Base-by-base conservation (phyloP, 768 basidiomycete species). In the Tulasnella sp. region DNA sequence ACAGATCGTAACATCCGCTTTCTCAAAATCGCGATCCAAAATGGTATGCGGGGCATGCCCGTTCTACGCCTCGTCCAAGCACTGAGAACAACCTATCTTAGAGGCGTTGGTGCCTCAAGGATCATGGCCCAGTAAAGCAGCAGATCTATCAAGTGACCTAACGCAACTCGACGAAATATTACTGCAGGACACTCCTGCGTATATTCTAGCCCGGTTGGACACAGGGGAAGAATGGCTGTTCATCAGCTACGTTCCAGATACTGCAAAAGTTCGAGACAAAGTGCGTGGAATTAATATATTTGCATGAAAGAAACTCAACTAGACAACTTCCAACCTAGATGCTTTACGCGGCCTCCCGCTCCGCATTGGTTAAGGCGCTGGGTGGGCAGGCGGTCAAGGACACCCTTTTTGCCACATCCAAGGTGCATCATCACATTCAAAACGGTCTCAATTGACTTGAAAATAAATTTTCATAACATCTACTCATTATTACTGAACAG, bases 341-440 rank as follows among this genome's bases (percentile, higher is more conserved):
- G 94, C 87, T 97, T 44, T 96, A 96, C 85, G 94, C 95, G 31
- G 92, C 95, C 3, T 92, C 92, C 0, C 90, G 94, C 62, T 87
- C 88, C 34, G 88, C 91, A 24, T 88, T 96, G 31, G 87, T 91
- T 39, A 94, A 90, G 84, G 87, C 88, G n/a, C 88, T 97, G 4
- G 94, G 94, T 68, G 91, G 95, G 2, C 87, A 90, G 24, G 84
- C 89, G 42, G 94, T 96, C 85, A 88, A 88, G 3, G 91, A 93
- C 84, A 88, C 89, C 48, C 85, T 96, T n/a, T 94, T 93, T 83
- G 94, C 94, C 1, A 94, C 93, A 0, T 88, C 89, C 76, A 93
- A 91, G 84, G 86, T 85, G 16, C 92, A 94, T 81, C 82, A 93
- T 2, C 76, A 91, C 90, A 4, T 16, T 16, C 62, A 74, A 34